Evolutionary conservation across 169 alveolate species (phyloP), one percentile per base, ranked within the genome.

Genomic region (Babesia bigemina): DNA sequence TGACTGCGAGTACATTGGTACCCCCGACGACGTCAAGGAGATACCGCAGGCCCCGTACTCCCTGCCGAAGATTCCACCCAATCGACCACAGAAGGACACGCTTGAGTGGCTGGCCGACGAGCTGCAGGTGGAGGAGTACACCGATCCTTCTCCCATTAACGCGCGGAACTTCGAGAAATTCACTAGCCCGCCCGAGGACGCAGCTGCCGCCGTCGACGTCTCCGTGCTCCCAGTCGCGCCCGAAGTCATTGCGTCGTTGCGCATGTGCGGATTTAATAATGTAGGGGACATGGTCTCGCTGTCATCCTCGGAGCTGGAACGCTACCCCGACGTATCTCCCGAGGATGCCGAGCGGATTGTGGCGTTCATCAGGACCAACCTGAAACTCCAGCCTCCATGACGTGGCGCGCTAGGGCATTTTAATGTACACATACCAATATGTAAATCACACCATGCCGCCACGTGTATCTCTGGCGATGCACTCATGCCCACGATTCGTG

Each of bases 31-130:
- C 49, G 56, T 53, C 13, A 81, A 61, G 50, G 50, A 42, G 47
- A 36, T 69, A 13, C 88, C 84, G 48, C 88, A 81, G 28, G 81
- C 87, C 14, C 75, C 83, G 26, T 79, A 65, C 24, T 69, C 87
- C 9, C 75, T 79, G 21, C 87, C 87, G 19, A 69, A 56, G 13
- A 29, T 39, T 16, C 39, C 66, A 9, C 87, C 87, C 16, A 36
- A 45, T n/a, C 53, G 59, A 39, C 88, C 88, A 11, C 36, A 21
- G 14, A 79, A 59, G 53, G 88, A 81, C 74, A 4, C 72, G 16
- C 57, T 81, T 56, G 75, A 60, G 33, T 81, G 88, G 88, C 52
- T 81, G 58, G 84, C 88, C 10, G 57, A 33, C 26, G 85, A 81
- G 44, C 56, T 81, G 29, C 84, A 81, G 60, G 11, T 39, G 44